A percentile compares a stretch with the other conserved stretches of the same genome.
These are phyloP conservation scores for Oryza meyeriana DNA, from an alignment of 176 grass and related monocot genomes.

Conservation along the genomic window DNA sequence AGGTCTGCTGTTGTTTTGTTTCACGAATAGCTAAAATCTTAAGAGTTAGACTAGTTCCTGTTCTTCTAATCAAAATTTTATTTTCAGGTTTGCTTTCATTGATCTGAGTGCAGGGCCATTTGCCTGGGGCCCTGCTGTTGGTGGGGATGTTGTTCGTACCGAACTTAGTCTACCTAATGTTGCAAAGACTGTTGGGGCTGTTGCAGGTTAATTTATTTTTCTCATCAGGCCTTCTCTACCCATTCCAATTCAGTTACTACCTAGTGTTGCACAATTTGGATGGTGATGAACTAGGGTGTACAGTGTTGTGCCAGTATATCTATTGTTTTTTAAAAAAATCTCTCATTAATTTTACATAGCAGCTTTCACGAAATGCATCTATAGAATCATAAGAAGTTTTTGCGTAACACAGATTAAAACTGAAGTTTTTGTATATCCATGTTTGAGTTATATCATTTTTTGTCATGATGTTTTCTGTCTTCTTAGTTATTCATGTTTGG, in stretches of 20 bases:
- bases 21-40: slow-evolving; percentile 2
- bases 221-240: not conserved
- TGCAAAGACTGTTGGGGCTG: slow-evolving; percentile 73
- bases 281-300: not conserved
- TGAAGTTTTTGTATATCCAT: not conserved
- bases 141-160: slow-evolving; percentile 91
- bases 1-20: slow-evolving; percentile 46
- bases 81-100: slow-evolving; percentile 92
- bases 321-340: not conserved
- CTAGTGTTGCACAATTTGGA: not conserved
- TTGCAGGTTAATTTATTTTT: slow-evolving; percentile 52
- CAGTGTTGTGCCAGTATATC: not conserved
- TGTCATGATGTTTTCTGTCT: not conserved
- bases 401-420: not conserved
- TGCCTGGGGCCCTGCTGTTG: slow-evolving; percentile 92
- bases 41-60: slow-evolving; percentile 1
- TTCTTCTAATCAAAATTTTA: slow-evolving; percentile 31
- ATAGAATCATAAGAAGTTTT: not conserved
- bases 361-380: not conserved
- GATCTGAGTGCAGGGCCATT: slow-evolving; percentile 96
- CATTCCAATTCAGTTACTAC: slow-evolving; percentile 9
- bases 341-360: slow-evolving; percentile 9
- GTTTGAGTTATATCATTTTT: not conserved
- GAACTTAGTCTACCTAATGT: slow-evolving; percentile 92
- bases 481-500: not conserved